Percentiles rank a stretch among this genome's conserved stretches.
These are phyloP conservation scores for Lavandula angustifolia DNA, from an alignment of 257 asterid genomes.

Conservation along the genomic window DNA sequence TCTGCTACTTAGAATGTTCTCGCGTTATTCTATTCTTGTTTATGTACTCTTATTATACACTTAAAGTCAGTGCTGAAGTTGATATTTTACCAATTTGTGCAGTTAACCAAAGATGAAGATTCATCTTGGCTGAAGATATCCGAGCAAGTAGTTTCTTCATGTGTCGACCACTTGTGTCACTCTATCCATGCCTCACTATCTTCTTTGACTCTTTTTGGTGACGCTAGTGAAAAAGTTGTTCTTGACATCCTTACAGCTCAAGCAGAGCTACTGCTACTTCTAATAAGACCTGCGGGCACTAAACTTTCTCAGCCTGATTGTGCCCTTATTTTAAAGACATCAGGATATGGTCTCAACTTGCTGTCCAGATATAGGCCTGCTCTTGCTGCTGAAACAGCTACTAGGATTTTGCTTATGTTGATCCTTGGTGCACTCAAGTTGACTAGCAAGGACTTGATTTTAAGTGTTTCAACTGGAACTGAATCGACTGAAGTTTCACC, in stretches of 20 bases:
- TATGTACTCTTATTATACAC: slow-evolving; percentile 10
- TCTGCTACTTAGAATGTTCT: background rate
- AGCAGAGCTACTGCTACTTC: slow-evolving; percentile 68
- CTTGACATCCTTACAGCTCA: slow-evolving; percentile 73
- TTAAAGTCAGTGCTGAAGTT: slow-evolving; percentile 15
- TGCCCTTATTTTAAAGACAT: slow-evolving; percentile 58
- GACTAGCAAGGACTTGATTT: slow-evolving; percentile 37
- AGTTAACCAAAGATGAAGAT: slow-evolving; percentile 52
- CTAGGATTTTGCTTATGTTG: slow-evolving; percentile 58
- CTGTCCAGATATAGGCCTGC: slow-evolving; percentile 51
- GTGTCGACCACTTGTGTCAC: slow-evolving; percentile 60
- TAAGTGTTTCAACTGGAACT: slow-evolving; percentile 28
- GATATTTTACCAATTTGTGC: slow-evolving; percentile 44
- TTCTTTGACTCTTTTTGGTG: slow-evolving; percentile 49
- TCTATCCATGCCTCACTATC: slow-evolving; percentile 60
- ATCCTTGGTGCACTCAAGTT: slow-evolving; percentile 57
- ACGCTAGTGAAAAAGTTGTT: slow-evolving; percentile 46
- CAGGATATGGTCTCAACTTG: slow-evolving; percentile 73
- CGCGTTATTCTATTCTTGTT: background rate
- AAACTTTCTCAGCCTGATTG: slow-evolving; percentile 40
- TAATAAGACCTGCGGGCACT: slow-evolving; percentile 47
- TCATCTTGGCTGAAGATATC: slow-evolving; percentile 52
- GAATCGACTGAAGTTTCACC: slow-evolving; percentile 47
- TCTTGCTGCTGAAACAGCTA: slow-evolving; percentile 44
- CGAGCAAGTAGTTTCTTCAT: slow-evolving; percentile 53